Conservation (phyloP, 805 yeast genomes). For the Candida pini region DNA sequence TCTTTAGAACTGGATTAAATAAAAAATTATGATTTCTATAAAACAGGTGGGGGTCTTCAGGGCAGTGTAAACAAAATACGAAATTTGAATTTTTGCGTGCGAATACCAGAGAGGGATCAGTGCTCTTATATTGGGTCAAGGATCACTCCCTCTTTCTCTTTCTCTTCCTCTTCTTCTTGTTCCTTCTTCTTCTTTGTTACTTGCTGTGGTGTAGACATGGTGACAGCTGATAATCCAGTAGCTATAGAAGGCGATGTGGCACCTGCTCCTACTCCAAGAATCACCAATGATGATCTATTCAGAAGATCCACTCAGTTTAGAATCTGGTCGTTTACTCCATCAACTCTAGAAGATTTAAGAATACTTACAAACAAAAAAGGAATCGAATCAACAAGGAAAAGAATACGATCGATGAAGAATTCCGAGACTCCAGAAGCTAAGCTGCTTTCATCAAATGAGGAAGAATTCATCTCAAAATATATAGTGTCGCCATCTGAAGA, state of each 20-base stretch:
- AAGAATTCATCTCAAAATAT: conserved; percentile 30
- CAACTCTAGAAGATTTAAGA: conserved; percentile 47
- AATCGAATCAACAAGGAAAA: conserved; percentile 27
- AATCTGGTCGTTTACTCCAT: conserved; percentile 75
- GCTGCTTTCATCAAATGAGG: conserved; percentile 13
- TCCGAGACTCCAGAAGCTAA: conserved; percentile 13
- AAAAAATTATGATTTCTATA: too few relatives aligned
- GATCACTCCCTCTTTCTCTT: too few relatives aligned
- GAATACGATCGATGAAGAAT: conserved; percentile 16
- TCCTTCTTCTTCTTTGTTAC: background rate
- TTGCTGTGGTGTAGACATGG: background rate
- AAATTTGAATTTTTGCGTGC: too few relatives aligned
- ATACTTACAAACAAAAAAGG: conserved; percentile 53
- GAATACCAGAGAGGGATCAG: too few relatives aligned
- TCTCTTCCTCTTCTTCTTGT: background rate
- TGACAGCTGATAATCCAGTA: background rate
- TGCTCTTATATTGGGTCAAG: background rate
- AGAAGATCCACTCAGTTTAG: conserved; percentile 81
- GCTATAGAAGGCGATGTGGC: background rate
- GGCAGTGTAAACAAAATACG: too few relatives aligned
- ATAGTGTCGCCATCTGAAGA: conserved; percentile 68
- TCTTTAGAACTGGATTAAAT: too few relatives aligned
- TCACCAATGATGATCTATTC: conserved; percentile 81
- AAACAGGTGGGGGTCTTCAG: too few relatives aligned
- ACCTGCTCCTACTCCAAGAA: conserved; percentile 23